phyloP scores from a whole-genome alignment of 768 basidiomycete genomes.

The Lactifluus echinatus region DNA sequence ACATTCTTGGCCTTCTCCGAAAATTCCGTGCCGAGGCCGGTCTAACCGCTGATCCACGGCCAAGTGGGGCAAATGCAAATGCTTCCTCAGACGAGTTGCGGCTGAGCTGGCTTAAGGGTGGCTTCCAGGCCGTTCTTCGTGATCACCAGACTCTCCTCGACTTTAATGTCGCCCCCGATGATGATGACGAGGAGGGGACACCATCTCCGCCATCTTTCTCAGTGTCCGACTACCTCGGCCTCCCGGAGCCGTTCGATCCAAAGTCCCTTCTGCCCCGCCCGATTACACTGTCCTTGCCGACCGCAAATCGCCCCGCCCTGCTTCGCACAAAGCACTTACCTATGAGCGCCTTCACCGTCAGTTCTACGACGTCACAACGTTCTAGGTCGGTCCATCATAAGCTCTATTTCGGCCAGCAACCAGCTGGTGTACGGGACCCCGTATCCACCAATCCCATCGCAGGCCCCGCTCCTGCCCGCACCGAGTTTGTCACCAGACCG shows the following conservation, averaged over 20 bases:
- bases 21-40: conserved; percentile 62
- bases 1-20: conserved; percentile 62
- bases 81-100: conserved; percentile 29
- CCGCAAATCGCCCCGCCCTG: conserved; percentile 21
- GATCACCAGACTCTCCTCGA: conserved; percentile 47
- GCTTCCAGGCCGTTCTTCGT: conserved; percentile 63
- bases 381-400: conserved; percentile 17
- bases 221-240: not conserved
- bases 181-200: conserved; percentile 29
- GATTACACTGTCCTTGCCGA: not conserved
- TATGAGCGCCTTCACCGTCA: conserved; percentile 51
- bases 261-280: conserved; percentile 5
- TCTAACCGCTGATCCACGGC: conserved; percentile 12
- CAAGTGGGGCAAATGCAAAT: not conserved
- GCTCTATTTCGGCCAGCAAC: conserved; percentile 11
- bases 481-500: conserved; percentile 1
- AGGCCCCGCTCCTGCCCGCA: not conserved
- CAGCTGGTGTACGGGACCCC: conserved; percentile 1
- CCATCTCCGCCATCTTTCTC: conserved; percentile 19
- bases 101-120: conserved; percentile 75
- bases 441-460: not conserved
- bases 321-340: conserved; percentile 56
- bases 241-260: not conserved
- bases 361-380: conserved; percentile 32
- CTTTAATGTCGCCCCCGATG: conserved; percentile 38